Conservation (phyloP, 2,329 filamentous ascomycete genomes). For the Botryotinia narcissicola region DNA sequence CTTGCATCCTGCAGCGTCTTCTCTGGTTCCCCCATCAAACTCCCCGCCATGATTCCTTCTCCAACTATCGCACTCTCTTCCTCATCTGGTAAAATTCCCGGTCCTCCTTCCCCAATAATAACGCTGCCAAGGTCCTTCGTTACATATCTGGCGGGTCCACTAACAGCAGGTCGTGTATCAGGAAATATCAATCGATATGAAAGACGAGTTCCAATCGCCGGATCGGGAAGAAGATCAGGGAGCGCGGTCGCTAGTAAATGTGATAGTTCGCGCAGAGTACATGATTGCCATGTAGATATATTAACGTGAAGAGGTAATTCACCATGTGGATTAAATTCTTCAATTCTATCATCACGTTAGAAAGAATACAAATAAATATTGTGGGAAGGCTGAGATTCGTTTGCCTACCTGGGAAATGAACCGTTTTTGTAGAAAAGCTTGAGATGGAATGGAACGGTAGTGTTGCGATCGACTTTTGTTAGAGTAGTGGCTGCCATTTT, state of each 20-base stretch:
- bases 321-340: slow-evolving; percentile 60
- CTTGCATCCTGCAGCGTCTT: slow-evolving; percentile 74
- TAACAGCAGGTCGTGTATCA: slow-evolving; percentile 47
- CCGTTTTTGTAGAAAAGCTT: slow-evolving; percentile 79
- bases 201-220: slow-evolving; percentile 78
- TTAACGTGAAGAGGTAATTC: slow-evolving; percentile 66
- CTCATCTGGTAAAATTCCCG: slow-evolving; percentile 42
- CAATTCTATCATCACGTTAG: slow-evolving; percentile 49
- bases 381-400: slow-evolving; percentile 30
- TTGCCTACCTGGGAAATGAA: slow-evolving; percentile 69
- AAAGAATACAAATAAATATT: background rate
- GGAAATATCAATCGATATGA: slow-evolving; percentile 84
- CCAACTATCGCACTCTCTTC: slow-evolving; percentile 39
- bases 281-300: slow-evolving; percentile 83
- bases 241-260: slow-evolving; percentile 70
- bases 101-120: slow-evolving; percentile 63
- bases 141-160: slow-evolving; percentile 59
- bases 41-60: slow-evolving; percentile 36
- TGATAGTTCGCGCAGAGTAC: slow-evolving; percentile 77
- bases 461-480: slow-evolving; percentile 60
- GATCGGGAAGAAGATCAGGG: slow-evolving; percentile 67
- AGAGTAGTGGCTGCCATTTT: slow-evolving; percentile 36
- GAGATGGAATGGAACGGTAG: slow-evolving; percentile 76
- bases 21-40: slow-evolving; percentile 57
- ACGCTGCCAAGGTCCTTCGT: slow-evolving; percentile 81